A percentile compares a stretch with the other conserved stretches of the same genome.
phyloP scores from a whole-genome alignment of 2,329 filamentous ascomycete genomes.

The Hansfordia pulvinata region DNA sequence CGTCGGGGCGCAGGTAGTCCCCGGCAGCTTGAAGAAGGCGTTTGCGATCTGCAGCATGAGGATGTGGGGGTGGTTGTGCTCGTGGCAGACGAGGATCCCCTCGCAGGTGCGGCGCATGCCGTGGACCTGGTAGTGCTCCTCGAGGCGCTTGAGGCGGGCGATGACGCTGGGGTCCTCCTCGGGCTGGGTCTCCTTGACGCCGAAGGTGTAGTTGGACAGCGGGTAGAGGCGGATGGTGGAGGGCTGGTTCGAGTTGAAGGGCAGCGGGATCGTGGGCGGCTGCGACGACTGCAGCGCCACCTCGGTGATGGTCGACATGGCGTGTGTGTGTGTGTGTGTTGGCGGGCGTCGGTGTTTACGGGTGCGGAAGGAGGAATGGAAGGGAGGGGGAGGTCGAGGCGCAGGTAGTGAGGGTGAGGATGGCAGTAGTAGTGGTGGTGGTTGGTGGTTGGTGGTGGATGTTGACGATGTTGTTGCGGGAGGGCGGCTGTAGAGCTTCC shows the following conservation, averaged over 20 bases:
- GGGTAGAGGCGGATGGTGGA: slow-evolving; percentile 84
- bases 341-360: not conserved
- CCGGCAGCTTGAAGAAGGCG: slow-evolving; percentile 97
- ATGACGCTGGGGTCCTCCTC: slow-evolving; percentile 96
- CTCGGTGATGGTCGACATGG: slow-evolving; percentile 76
- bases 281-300: slow-evolving; percentile 64
- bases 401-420: not conserved
- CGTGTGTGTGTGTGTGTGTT: slow-evolving; percentile 4
- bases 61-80: slow-evolving; percentile 98
- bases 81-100: slow-evolving; percentile 92
- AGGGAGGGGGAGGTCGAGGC: not conserved
- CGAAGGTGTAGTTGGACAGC: slow-evolving; percentile 96
- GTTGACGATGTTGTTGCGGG: not conserved
- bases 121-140: slow-evolving; percentile 83
- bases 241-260: slow-evolving; percentile 84
- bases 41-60: slow-evolving; percentile 99
- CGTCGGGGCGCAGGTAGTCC: slow-evolving; percentile 80
- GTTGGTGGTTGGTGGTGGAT: not conserved
- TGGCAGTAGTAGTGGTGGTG: not conserved
- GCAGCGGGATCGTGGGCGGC: slow-evolving; percentile 64
- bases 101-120: slow-evolving; percentile 97
- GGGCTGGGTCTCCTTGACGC: slow-evolving; percentile 94
- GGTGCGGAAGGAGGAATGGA: not conserved
- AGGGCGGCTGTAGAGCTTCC: no score
- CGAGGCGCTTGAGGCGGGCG: slow-evolving; percentile 81